Base-by-base conservation (phyloP, 1,284 basidiomycete genomes). In the Pseudozyma pruni region DNA sequence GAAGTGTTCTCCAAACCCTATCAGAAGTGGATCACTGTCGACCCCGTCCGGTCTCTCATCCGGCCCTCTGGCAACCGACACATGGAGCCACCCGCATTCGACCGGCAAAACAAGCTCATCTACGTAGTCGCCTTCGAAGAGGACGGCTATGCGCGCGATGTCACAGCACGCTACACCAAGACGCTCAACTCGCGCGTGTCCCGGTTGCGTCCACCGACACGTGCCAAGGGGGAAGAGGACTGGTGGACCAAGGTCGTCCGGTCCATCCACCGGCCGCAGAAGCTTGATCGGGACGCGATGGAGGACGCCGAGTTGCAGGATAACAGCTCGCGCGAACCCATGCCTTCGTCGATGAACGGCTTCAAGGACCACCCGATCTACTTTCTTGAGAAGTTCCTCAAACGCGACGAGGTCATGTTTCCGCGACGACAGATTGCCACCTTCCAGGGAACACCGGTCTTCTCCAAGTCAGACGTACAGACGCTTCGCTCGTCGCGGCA, bases 311-410 rank as follows among this genome's bases (percentile, higher is more conserved):
- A 98, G 83, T 84, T 99, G 27, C 87, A 91, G 64, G 86, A 86
- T 1, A 88, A 89, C 58, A 90, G 92, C 78, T 84, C 91, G 72
- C 88, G 87, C 25, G 95, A 97, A 83, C 92, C 90, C n/a, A 96
- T 99, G 92, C 95, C 95, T 0, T 90, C 89, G 11, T 91, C 91
- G 27, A 87, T 98, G 69, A 86, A 86, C 22, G 94, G 92, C 0
- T 98, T 98, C 87, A 98, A 98, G 83, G 91, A 94, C 77, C 95
- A 99, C 83, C 93, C 95, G 2, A 83, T 97, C 79, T 98, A 94
- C 82, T 91, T 91, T 11, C 88, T 99, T 35, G 88, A 89, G 72
- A 89, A 93, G 7, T 94, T 98, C 82, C 87, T 98, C 19, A 92
- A 90, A 76, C 89, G 91, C 42, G 91, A 91, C 68, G 90, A 99